Evolutionary conservation across 2,329 filamentous ascomycete species (phyloP).

Genomic region (Pseudogymnoascus sp.): DNA sequence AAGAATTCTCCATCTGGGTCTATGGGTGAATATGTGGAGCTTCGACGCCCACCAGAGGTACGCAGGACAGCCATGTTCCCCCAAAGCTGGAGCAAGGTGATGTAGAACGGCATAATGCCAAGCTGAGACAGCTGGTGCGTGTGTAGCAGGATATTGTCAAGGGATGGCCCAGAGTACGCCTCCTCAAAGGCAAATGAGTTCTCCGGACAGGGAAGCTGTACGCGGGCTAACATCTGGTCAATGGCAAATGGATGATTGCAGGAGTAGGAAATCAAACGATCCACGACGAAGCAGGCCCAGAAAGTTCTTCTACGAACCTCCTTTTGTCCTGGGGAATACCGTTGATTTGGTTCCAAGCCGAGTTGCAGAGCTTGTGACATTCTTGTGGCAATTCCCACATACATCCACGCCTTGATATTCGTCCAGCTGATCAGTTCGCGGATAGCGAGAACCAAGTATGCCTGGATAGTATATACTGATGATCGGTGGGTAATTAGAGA

Average conservation of each 20-base stretch:
- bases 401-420: slow-evolving; percentile 14
- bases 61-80: slow-evolving; percentile 5
- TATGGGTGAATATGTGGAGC: neutral
- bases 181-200: slow-evolving; percentile 12
- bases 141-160: neutral
- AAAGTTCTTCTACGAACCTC: slow-evolving; percentile 13
- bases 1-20: slow-evolving; percentile 2
- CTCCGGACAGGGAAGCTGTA: slow-evolving; percentile 11
- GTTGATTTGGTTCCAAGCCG: slow-evolving; percentile 10
- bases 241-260: slow-evolving; percentile 10
- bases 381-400: slow-evolving; percentile 11
- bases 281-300: slow-evolving; percentile 12
- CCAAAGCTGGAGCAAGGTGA: slow-evolving; percentile 9
- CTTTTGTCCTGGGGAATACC: slow-evolving; percentile 10
- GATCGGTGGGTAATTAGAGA: neutral
- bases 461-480: slow-evolving; percentile 10
- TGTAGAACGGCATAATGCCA: slow-evolving; percentile 7
- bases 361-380: slow-evolving; percentile 14
- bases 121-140: slow-evolving; percentile 2
- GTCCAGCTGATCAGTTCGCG: slow-evolving; percentile 11
- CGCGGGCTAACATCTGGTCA: neutral
- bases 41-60: neutral
- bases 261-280: slow-evolving; percentile 12
- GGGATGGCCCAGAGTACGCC: neutral
- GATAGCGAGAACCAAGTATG: slow-evolving; percentile 12